Evolutionary conservation across 129 eudicot genomes (phyloP).

Genomic region (Smallanthus sonchifolius): DNA sequence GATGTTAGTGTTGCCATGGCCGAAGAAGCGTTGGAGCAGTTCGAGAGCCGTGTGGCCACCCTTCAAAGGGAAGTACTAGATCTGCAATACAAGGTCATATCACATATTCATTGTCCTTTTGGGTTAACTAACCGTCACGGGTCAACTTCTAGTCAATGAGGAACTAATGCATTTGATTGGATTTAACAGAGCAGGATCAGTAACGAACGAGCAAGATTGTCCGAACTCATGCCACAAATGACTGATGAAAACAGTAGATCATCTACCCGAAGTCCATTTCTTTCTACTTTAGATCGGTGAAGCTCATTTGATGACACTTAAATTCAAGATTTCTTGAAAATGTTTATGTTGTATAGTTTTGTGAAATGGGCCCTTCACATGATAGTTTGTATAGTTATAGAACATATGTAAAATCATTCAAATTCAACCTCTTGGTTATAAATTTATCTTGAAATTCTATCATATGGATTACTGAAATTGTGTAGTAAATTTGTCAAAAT

Average conservation of each 20-base stretch:
- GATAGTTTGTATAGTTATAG: conserved; percentile 5
- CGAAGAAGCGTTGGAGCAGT: conserved; percentile 78
- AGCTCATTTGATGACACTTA: background rate
- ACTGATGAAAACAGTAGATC: conserved; percentile 43
- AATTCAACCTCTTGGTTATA: background rate
- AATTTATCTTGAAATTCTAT: background rate
- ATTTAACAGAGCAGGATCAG: conserved; percentile 57
- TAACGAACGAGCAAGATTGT: conserved; percentile 57
- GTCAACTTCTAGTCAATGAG: background rate
- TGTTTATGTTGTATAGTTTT: conserved; percentile 17
- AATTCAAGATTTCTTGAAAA: conserved; percentile 22
- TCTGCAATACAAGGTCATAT: conserved; percentile 56
- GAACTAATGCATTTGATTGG: conserved; percentile 12
- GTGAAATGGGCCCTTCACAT: background rate
- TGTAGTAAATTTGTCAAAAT: no score
- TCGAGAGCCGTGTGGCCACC: conserved; percentile 38
- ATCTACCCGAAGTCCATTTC: conserved; percentile 49
- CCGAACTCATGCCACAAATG: conserved; percentile 58
- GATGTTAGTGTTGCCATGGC: conserved; percentile 51
- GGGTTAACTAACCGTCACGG: background rate
- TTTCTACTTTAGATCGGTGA: conserved; percentile 64
- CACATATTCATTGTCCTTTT: background rate
- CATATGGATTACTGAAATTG: no score
- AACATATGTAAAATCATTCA: background rate
- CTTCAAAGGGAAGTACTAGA: conserved; percentile 69